phyloP scores from a whole-genome alignment of 208 protist species.

The Leishmania tropica region DNA sequence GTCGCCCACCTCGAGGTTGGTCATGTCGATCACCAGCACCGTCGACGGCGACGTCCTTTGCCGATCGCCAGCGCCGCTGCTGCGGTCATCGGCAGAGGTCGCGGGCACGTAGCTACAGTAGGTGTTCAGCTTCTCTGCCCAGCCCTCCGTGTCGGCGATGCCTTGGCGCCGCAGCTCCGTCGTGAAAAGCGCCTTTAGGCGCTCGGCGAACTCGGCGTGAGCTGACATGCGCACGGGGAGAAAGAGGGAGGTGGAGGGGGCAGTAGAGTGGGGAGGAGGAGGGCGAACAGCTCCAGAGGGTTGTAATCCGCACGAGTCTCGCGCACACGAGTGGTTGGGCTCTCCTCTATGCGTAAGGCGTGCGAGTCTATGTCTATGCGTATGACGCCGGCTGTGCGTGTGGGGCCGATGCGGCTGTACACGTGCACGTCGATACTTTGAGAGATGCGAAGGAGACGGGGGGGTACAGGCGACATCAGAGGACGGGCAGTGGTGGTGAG shows the following conservation, averaged over 20 bases:
- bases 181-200: conserved; percentile 34
- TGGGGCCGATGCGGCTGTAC: not conserved
- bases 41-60: not conserved
- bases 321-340: not conserved
- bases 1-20: conserved; percentile 41
- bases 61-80: not conserved
- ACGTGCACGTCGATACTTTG: not conserved
- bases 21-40: conserved; percentile 34
- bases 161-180: conserved; percentile 68
- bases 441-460: not conserved
- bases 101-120: conserved; percentile 21
- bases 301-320: not conserved
- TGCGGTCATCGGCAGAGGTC: not conserved
- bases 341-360: not conserved
- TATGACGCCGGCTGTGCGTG: not conserved
- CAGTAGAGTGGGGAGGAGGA: not conserved
- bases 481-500: not conserved
- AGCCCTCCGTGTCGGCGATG: conserved; percentile 31
- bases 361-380: conserved; percentile 4
- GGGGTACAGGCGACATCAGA: not conserved
- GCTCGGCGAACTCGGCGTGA: conserved; percentile 24
- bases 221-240: conserved; percentile 7
- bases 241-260: not conserved
- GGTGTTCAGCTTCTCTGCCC: conserved; percentile 18
- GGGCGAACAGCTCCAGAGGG: not conserved